Percentiles rank a stretch among this genome's conserved stretches.
Evolutionary conservation across 306 rosid genomes (phyloP).

Genomic region (Sindora glabra): DNA sequence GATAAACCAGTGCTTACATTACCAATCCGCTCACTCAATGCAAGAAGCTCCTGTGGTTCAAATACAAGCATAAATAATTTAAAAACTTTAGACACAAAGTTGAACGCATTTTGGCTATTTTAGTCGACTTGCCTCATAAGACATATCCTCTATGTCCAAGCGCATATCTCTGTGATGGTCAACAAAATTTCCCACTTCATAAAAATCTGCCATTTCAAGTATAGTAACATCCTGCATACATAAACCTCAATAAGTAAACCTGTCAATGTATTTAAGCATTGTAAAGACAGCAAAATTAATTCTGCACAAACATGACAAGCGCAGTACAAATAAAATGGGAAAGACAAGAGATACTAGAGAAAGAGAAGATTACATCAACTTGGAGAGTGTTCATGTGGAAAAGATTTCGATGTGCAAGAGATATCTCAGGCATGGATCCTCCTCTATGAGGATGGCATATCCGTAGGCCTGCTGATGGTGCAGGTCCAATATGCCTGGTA

Average conservation of each 20-base stretch:
- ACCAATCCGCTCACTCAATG: slow-evolving; percentile 90
- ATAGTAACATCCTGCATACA: slow-evolving; percentile 76
- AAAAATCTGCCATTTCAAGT: slow-evolving; percentile 47
- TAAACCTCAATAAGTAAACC: slow-evolving; percentile 11
- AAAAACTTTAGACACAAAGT: not conserved
- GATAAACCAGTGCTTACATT: slow-evolving; percentile 78
- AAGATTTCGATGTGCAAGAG: slow-evolving; percentile 54
- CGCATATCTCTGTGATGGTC: slow-evolving; percentile 96
- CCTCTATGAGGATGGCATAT: slow-evolving; percentile 56
- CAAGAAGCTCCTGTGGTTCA: slow-evolving; percentile 83
- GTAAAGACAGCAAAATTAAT: too few species aligned
- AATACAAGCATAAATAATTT: slow-evolving; percentile 12
- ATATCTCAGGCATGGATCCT: slow-evolving; percentile 33
- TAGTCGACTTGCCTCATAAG: slow-evolving; percentile 70
- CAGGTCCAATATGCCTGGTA: slow-evolving; percentile 48
- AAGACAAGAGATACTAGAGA: not conserved
- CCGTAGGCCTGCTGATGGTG: slow-evolving; percentile 51
- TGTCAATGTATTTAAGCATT: not conserved
- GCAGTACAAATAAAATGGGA: not conserved
- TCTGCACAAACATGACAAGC: too few species aligned
- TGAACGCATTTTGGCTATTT: not conserved
- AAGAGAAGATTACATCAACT: slow-evolving; percentile 61
- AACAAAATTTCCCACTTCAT: slow-evolving; percentile 49
- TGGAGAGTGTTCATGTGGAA: slow-evolving; percentile 61
- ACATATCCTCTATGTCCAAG: slow-evolving; percentile 95